Evolutionary conservation across 1,284 basidiomycete genomes (phyloP), one percentile per base, ranked within the genome.

Genomic region (Paramarasmius palmivorus): DNA sequence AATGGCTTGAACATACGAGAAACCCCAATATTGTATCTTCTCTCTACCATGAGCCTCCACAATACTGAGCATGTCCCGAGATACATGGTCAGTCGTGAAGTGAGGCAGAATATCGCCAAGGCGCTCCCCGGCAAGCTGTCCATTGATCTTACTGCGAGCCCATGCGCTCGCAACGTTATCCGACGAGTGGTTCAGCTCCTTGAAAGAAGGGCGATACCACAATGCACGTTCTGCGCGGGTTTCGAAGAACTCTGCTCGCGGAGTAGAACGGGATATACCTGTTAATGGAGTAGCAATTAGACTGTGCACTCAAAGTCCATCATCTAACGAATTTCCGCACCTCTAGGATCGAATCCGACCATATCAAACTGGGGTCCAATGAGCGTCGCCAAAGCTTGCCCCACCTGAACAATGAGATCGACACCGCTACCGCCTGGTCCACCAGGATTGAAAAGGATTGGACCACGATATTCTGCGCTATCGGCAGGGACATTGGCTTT

Each of bases 1-100:
- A 15, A 4, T 14, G 7, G 29, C 10, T 3, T 7, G n/a, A n/a
- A 20, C 15, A 17, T 40, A 40, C 74, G 73, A 78, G 53, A 80
- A 74, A 17, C 79, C 79, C 77, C 78, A 82, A 57, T 80, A 83
- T 49, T 73, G 71, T 10, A 83, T 55, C 58, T 78, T 77, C 14
- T 75, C 68, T 50, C 63, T 61, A 1, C 77, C 78, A 57, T 76
- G 70, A 2, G 74, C 75, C 50, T 73, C 59, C 0, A 70, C 65
- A 50, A 82, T 81, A 22, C 68, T 61, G 39, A 81, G 61, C 79
- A 82, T 81, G 59, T 82, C 80, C n/a, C 71, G 66, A 10, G 74
- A 77, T 2, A 74, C 74, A 40, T 74, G 67, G 29, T 75, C 69
- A 1, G 78, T 79, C 49, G 72, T 74, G 40, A 78, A 68, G 58